Percentiles rank a stretch among this genome's conserved stretches.
These are phyloP conservation scores for Symbiodinium natans DNA, from an alignment of 73 alveolate genomes.

Conservation along the genomic window DNA sequence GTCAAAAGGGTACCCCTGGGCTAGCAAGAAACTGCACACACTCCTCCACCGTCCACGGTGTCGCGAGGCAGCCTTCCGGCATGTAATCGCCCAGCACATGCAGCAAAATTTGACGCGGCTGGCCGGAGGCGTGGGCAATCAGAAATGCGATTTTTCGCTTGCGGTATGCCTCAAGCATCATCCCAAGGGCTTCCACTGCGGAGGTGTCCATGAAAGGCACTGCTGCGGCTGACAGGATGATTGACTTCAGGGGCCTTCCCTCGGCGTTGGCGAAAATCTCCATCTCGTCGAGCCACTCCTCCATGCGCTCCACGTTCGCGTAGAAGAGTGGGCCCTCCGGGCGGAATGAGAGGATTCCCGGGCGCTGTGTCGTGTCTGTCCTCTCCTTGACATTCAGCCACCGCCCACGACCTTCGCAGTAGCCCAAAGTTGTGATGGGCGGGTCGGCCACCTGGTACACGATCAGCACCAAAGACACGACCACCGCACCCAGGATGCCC, in stretches of 20 bases:
- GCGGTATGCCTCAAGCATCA: conserved; percentile 58
- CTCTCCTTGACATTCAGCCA: conserved; percentile 88
- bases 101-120: background rate
- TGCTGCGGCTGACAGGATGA: conserved; percentile 68
- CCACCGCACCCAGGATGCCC: conserved; percentile 79
- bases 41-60: conserved; percentile 86
- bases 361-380: conserved; percentile 56
- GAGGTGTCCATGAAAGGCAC: conserved; percentile 69
- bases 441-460: conserved; percentile 91
- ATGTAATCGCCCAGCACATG: conserved; percentile 20
- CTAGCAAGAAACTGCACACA: too few relatives aligned
- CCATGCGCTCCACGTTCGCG: conserved; percentile 75
- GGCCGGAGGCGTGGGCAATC: conserved; percentile 88
- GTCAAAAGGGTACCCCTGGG: too few relatives aligned
- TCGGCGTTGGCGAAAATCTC: conserved; percentile 67
- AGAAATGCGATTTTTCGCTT: conserved; percentile 60
- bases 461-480: conserved; percentile 81
- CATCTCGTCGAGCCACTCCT: conserved; percentile 78
- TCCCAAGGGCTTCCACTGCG: conserved; percentile 42
- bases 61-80: conserved; percentile 33
- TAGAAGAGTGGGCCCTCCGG: conserved; percentile 88
- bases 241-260: conserved; percentile 48
- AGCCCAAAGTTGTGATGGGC: conserved; percentile 67
- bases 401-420: conserved; percentile 58
- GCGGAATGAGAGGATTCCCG: conserved; percentile 50